Conservation (phyloP, 2,329 filamentous ascomycete genomes). For the Coniochaeta prunicola region DNA sequence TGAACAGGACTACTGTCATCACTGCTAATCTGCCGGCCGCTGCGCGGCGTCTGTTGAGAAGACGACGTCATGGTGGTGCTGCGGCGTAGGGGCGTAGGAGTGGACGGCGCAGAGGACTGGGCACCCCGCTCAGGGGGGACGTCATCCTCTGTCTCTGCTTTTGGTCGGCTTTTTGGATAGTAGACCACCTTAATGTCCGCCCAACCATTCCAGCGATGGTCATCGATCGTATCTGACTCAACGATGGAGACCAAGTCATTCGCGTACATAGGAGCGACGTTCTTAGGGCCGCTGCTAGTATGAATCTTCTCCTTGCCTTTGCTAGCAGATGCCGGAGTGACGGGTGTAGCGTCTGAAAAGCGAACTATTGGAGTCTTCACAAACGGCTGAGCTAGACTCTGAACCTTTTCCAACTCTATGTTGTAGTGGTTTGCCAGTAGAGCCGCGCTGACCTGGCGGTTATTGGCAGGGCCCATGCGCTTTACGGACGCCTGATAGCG, state of each 20-base stretch:
- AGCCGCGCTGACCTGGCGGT: conserved; percentile 60
- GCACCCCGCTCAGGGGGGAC: conserved; percentile 9
- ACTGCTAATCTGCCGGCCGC: conserved; percentile 9
- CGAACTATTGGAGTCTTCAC: conserved; percentile 58
- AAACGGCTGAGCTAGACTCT: conserved; percentile 77
- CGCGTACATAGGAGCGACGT: conserved; percentile 59
- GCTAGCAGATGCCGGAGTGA: conserved; percentile 45
- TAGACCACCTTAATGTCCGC: conserved; percentile 75
- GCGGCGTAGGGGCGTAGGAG: conserved; percentile 69
- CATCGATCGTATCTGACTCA: conserved; percentile 41
- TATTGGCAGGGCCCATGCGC: conserved; percentile 44
- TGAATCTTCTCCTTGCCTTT: conserved; percentile 72
- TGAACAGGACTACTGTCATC: conserved; percentile 30
- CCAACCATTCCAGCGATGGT: conserved; percentile 65
- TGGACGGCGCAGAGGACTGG: conserved; percentile 48
- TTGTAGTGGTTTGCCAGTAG: conserved; percentile 81
- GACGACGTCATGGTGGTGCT: conserved; percentile 45
- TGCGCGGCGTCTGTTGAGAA: conserved; percentile 34
- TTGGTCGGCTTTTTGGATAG: conserved; percentile 46
- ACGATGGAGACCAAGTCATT: conserved; percentile 76
- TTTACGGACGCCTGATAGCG: conserved; percentile 87
- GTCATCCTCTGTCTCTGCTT: conserved; percentile 12
- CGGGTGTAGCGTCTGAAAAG: conserved; percentile 38
- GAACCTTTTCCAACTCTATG: conserved; percentile 71
- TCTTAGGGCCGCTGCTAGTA: conserved; percentile 28